Base-by-base conservation (phyloP, 441 rosid genomes). In the Populus tomentosa region DNA sequence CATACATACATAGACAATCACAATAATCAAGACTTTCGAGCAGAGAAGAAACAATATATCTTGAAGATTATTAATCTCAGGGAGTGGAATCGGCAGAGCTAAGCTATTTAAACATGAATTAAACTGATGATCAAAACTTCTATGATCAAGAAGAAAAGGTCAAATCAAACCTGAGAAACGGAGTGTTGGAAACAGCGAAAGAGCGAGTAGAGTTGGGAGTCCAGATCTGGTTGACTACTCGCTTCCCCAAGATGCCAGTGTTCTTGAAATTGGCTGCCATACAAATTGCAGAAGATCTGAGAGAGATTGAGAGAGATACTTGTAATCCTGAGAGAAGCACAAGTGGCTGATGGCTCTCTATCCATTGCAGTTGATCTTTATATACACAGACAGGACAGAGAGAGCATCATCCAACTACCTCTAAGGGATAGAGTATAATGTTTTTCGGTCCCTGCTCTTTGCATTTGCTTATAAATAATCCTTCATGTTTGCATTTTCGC, bases 211-310 rank as follows among this genome's bases (percentile, higher is more conserved):
- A 46, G 78, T 40, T 79, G 74, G 84, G 74, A 30, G 78, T 77
- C 84, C 84, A 80, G 86, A 85, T 79, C 80, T 79, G 84, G 80
- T 81, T 80, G 64, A 75, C 75, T 9, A 87, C 81, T 78, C 89
- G 90, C 86, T 89, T 91, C 84, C 80, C 89, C 77, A 89, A 79
- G 69, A 67, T 61, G 69, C 50, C 69, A 83, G 76, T 75, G 68
- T 86, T 86, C 86, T 87, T 87, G 78, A 78, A 79, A 74, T 80
- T 83, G 79, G 91, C 87, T 77, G 89, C 92, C 90, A 88, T 93
- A 79, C 83, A 82, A 85, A 46, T 46, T 46, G 56, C 56, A 38
- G 42, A 38, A 38, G 42, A 10, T 38, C 42, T 13, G 56, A 46
- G 56, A 46, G 3, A 46, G 56, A 46, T 14, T 14, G 56, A 46